Conservation (phyloP, 768 basidiomycete genomes). For the Hortiboletus flavorubellus region DNA sequence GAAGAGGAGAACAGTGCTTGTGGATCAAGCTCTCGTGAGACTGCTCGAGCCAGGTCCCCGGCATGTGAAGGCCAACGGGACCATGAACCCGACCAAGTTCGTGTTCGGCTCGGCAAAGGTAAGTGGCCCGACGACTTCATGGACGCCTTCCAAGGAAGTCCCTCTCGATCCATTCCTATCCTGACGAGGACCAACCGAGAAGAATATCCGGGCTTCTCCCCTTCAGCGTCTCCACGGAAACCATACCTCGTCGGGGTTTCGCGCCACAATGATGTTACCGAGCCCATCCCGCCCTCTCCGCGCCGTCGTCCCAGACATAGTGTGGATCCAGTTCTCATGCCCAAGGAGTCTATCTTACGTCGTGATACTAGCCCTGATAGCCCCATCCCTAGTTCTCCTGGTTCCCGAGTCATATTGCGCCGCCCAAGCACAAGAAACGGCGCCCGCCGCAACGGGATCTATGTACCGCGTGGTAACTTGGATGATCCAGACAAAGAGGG, state of each 20-base stretch:
- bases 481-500: slow-evolving; percentile 36
- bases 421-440: slow-evolving; percentile 54
- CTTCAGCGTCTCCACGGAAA: slow-evolving; percentile 49
- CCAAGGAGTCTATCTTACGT: slow-evolving; percentile 45
- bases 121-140: slow-evolving; percentile 85
- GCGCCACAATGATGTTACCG: slow-evolving; percentile 45
- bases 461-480: slow-evolving; percentile 39
- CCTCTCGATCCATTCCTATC: slow-evolving; percentile 32
- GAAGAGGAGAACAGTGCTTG: slow-evolving; percentile 58
- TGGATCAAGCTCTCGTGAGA: slow-evolving; percentile 42
- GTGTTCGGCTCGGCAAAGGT: slow-evolving; percentile 66
- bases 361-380: slow-evolving; percentile 62
- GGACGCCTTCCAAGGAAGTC: slow-evolving; percentile 46
- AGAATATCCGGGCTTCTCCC: slow-evolving; percentile 25
- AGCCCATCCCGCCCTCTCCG: slow-evolving; percentile 35
- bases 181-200: slow-evolving; percentile 18
- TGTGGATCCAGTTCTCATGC: slow-evolving; percentile 50
- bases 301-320: slow-evolving; percentile 61
- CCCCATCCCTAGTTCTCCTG: slow-evolving; percentile 31
- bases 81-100: slow-evolving; percentile 31
- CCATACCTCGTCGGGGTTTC: slow-evolving; percentile 49
- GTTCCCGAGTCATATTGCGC: slow-evolving; percentile 48
- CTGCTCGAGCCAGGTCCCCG: slow-evolving; percentile 19
- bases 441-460: slow-evolving; percentile 46
- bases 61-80: slow-evolving; percentile 20